A percentile compares a stretch with the other conserved stretches of the same genome.
Evolutionary conservation across 2,329 filamentous ascomycete species (phyloP).

Genomic region (Monosporascus sp.): DNA sequence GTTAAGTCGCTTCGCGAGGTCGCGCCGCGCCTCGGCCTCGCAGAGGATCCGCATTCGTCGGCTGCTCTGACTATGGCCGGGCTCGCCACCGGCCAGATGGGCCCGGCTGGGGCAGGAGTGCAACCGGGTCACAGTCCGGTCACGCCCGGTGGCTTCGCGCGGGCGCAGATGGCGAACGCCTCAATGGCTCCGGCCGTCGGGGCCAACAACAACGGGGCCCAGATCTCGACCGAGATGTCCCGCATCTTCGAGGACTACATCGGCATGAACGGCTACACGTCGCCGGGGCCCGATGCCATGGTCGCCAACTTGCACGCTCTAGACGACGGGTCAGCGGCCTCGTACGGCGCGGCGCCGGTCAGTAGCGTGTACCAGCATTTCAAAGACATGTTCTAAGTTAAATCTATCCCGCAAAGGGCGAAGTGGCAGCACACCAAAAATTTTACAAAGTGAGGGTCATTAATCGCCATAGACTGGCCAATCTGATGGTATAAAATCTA

Average conservation of each 20-base stretch:
- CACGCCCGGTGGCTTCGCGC: background rate
- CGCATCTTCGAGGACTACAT: conserved; percentile 39
- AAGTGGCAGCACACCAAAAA: no score
- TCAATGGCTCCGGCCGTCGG: conserved; percentile 9
- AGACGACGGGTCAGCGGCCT: conserved; percentile 1
- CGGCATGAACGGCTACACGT: conserved; percentile 13
- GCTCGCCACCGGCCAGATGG: conserved; percentile 37
- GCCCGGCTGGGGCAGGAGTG: conserved; percentile 4
- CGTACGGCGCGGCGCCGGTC: conserved; percentile 2
- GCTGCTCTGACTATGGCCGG: conserved; percentile 53
- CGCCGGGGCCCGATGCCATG: background rate
- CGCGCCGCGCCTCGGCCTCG: conserved; percentile 62
- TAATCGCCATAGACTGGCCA: no score
- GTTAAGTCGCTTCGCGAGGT: conserved; percentile 67
- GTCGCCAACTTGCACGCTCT: conserved; percentile 1
- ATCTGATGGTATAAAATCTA: no score
- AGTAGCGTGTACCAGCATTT: conserved; percentile 21
- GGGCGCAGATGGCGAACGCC: conserved; percentile 6
- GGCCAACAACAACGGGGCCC: conserved; percentile 36
- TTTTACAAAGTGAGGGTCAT: no score
- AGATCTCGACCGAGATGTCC: conserved; percentile 50
- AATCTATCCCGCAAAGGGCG: background rate
- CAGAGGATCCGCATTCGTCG: conserved; percentile 45
- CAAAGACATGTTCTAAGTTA: conserved; percentile 21
- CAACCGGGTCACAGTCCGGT: conserved; percentile 3